Evolutionary conservation across 2,329 filamentous ascomycete species (phyloP).

Genomic region (Diplodia seriata): DNA sequence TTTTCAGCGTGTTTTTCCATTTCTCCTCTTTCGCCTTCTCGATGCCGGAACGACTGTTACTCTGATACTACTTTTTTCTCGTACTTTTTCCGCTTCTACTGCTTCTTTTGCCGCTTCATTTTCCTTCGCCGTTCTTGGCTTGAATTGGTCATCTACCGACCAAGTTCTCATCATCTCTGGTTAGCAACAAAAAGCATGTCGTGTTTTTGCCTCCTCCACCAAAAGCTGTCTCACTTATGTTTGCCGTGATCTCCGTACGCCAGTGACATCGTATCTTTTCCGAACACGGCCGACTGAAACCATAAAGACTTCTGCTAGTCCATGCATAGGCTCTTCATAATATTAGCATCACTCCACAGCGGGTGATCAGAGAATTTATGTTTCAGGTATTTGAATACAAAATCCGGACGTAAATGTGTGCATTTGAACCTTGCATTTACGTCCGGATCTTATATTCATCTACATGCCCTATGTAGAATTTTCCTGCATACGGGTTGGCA

Average conservation of each 20-base stretch:
- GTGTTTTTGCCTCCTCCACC: background rate
- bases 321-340: no score
- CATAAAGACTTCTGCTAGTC: background rate
- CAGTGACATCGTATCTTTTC: background rate
- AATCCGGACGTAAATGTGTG: no score
- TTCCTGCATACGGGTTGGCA: no score
- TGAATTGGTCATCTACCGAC: background rate
- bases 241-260: background rate
- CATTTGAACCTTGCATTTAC: no score
- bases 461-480: no score
- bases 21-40: background rate
- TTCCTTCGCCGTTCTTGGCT: background rate
- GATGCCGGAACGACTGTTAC: constrained; percentile 18
- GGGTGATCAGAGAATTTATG: no score
- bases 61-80: background rate
- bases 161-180: background rate
- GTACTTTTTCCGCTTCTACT: background rate
- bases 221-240: background rate
- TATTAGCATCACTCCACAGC: background rate
- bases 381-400: no score
- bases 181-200: constrained; percentile 15
- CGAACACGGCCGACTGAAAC: background rate
- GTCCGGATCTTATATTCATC: no score
- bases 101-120: background rate
- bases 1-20: background rate